These are phyloP conservation scores for Alliaria petiolata DNA, from an alignment of 345 rosid genomes.

Conservation along the genomic window DNA sequence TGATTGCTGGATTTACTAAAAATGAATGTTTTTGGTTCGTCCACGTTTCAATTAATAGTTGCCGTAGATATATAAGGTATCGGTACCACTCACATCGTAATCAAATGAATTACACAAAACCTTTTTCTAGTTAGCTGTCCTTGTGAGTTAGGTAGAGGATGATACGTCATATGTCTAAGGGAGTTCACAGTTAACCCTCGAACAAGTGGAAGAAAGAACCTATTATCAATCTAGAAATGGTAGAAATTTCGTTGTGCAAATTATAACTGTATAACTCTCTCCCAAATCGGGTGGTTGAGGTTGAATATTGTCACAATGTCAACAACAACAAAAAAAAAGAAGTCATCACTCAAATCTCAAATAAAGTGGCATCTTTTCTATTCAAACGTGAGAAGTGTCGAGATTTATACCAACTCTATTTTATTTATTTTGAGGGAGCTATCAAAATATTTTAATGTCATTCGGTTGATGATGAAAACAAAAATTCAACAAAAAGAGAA, in stretches of 20 bases:
- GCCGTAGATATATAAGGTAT: neutral
- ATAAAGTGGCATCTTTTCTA: neutral
- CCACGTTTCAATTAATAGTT: slow-evolving; percentile 6
- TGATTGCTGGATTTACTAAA: neutral
- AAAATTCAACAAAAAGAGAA: neutral
- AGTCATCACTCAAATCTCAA: neutral
- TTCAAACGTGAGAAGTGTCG: neutral
- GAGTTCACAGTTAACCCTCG: neutral
- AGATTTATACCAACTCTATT: slow-evolving; percentile 1
- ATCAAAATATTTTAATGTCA: neutral
- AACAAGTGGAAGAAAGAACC: neutral
- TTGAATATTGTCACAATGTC: slow-evolving; percentile 13
- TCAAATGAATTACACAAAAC: neutral
- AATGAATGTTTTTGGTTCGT: neutral
- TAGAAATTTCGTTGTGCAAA: neutral
- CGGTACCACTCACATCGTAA: neutral
- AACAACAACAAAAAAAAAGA: neutral
- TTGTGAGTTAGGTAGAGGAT: slow-evolving; percentile 21
- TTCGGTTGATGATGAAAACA: neutral
- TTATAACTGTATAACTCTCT: no score
- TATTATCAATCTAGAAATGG: neutral
- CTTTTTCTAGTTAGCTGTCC: slow-evolving; percentile 4
- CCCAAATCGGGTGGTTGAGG: neutral
- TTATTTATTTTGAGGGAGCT: neutral
- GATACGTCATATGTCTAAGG: no score